Evolutionary conservation across 2,329 filamentous ascomycete genomes (phyloP), one percentile per base, ranked within the genome.

Genomic region (Ilyonectria sp.): DNA sequence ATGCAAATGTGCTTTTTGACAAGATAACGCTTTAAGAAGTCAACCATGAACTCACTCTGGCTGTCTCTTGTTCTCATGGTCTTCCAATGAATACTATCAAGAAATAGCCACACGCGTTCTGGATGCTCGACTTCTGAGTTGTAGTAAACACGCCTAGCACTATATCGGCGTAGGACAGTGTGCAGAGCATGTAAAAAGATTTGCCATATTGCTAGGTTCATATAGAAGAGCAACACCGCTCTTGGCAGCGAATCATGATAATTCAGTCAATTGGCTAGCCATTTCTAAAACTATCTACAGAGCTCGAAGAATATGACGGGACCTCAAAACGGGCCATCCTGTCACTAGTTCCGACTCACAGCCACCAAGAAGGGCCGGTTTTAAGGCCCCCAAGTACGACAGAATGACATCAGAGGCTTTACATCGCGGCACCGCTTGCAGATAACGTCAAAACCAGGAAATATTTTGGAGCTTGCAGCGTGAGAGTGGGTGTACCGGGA

Each of bases 141-240:
- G 10, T 57, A 57, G 55, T 47, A 57, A 7, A 21, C 40, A 19
- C 55, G 55, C 26, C 11, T 17, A 15, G 55, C 55, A 46, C 55
- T 37, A 17, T 23, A 26, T n/a, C 46, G 55, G 40, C 17, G 33
- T 6, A 57, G 40, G 26, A 17, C 37, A 17, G 40, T 33, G 8
- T 57, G 17, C 7, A 57, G 5, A 15, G 15, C 40, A 23, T 7
- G 17, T 17, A 13, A 46, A 11, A 13, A 33, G 8, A 26, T 47
- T 33, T 17, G 37, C 55, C 26, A 21, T 40, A 7, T 57, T 26
- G 55, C 37, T 47, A 13, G 55, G 21, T 4, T n/a, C 40, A 26
- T 57, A 23, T 10, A 57, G 40, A 40, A 17, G 13, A n/a, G 21
- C 26, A 23, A 33, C 19, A 21, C 55, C 55, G 2, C 37, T 37